Conservation (phyloP, 306 rosid species). For the Phaseolus lunatus region DNA sequence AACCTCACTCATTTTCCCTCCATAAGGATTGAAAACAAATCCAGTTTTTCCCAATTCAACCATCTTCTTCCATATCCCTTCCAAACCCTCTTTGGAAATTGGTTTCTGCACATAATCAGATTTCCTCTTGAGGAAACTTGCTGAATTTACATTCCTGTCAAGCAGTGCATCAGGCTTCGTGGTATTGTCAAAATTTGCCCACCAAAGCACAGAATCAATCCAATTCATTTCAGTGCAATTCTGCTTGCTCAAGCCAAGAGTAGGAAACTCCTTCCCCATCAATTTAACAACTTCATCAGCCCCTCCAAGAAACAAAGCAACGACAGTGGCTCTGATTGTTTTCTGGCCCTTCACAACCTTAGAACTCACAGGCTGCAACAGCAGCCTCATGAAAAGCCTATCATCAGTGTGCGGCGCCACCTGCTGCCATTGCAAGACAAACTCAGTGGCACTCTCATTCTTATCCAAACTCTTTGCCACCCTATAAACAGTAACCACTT, state of each 20-base stretch:
- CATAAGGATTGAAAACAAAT: conserved; percentile 59
- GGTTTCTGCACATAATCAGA: conserved; percentile 59
- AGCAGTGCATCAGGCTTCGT: conserved; percentile 50
- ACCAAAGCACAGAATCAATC: conserved; percentile 60
- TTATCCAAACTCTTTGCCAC: conserved; percentile 52
- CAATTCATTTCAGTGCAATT: conserved; percentile 63
- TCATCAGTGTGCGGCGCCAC: conserved; percentile 59
- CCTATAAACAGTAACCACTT: conserved; percentile 61
- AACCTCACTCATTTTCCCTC: conserved; percentile 52
- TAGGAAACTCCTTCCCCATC: conserved; percentile 60
- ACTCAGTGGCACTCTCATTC: conserved; percentile 57
- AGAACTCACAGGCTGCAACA: conserved; percentile 62
- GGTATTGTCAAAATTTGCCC: conserved; percentile 30
- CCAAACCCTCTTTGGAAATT: conserved; percentile 47
- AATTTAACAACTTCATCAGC: conserved; percentile 51
- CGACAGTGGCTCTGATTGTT: conserved; percentile 52
- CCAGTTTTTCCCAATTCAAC: conserved; percentile 52
- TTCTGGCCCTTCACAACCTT: conserved; percentile 48
- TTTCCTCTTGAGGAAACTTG: conserved; percentile 51
- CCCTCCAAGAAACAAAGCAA: conserved; percentile 60
- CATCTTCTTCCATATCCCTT: conserved; percentile 52
- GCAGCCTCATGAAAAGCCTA: conserved; percentile 66
- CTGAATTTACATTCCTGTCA: conserved; percentile 28
- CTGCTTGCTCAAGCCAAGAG: conserved; percentile 56
- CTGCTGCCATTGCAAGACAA: conserved; percentile 71